phyloP scores from a whole-genome alignment of 768 basidiomycete species.

The Pluteus cervinus region DNA sequence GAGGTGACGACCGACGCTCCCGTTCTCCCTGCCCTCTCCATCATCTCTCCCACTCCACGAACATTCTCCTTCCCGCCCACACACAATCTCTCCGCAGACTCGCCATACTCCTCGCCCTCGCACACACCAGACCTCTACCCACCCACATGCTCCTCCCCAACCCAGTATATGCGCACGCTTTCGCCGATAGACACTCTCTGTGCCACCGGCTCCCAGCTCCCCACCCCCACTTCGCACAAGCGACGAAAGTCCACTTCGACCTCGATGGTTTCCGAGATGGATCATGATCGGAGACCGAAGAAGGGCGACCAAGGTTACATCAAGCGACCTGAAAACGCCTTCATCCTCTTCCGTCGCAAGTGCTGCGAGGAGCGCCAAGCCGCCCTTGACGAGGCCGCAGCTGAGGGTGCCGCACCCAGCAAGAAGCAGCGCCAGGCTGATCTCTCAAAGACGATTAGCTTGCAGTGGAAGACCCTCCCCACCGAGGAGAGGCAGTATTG shows the following conservation, averaged over 20 bases:
- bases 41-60: constrained; percentile 68
- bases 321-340: constrained; percentile 80
- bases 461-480: constrained; percentile 69
- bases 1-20: constrained; percentile 67
- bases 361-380: constrained; percentile 69
- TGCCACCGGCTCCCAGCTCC: constrained; percentile 30
- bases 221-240: constrained; percentile 35
- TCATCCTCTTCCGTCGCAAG: constrained; percentile 78
- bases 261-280: no score
- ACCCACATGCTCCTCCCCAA: constrained; percentile 27
- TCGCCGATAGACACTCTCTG: constrained; percentile 39
- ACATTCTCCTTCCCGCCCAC: constrained; percentile 62
- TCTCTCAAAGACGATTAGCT: constrained; percentile 75
- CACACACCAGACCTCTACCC: constrained; percentile 61
- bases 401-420: constrained; percentile 29
- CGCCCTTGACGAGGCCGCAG: constrained; percentile 41
- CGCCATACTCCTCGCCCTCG: constrained; percentile 63
- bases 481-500: constrained; percentile 64
- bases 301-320: constrained; percentile 81
- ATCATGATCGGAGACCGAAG: constrained; percentile 52
- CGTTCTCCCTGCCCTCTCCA: constrained; percentile 46
- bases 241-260: constrained; percentile 47
- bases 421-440: constrained; percentile 67
- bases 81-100: constrained; percentile 54
- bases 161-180: constrained; percentile 28